Percentiles rank a stretch among this genome's conserved stretches.
Conservation (phyloP, 345 rosid genomes). For the Diplotaxis tenuifolia region DNA sequence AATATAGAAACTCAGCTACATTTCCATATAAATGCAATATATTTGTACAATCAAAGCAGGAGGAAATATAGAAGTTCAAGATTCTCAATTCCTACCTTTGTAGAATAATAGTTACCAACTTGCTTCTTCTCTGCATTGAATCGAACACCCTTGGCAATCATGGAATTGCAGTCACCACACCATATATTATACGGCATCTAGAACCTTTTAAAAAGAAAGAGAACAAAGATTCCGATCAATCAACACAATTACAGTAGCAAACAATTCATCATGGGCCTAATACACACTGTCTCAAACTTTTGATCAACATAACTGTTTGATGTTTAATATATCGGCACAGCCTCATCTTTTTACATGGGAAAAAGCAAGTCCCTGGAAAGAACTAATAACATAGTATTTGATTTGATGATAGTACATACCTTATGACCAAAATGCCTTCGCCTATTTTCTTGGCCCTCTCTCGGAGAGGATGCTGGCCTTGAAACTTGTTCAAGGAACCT, state of each 20-base stretch:
- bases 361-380: not conserved
- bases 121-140: conserved; percentile 98
- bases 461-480: conserved; percentile 93
- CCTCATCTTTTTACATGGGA: too few species aligned
- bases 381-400: not conserved
- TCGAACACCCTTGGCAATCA: conserved; percentile 97
- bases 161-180: conserved; percentile 96
- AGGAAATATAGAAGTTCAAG: not conserved
- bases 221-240: not conserved
- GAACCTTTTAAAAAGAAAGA: conserved; percentile 52
- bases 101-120: conserved; percentile 96
- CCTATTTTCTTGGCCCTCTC: conserved; percentile 91
- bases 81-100: conserved; percentile 57
- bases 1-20: conserved; percentile 21
- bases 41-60: too few species aligned
- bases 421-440: conserved; percentile 89
- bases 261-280: not conserved
- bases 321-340: too few species aligned
- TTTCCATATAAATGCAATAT: not conserved
- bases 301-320: conserved; percentile 3
- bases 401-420: conserved; percentile 43
- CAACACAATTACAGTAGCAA: not conserved
- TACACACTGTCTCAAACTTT: not conserved
- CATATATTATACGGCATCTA: conserved; percentile 95
- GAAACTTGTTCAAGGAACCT: conserved; percentile 94